These are phyloP conservation scores for Stipa capillata DNA, from an alignment of 176 grass and related monocot species.

Conservation along the genomic window DNA sequence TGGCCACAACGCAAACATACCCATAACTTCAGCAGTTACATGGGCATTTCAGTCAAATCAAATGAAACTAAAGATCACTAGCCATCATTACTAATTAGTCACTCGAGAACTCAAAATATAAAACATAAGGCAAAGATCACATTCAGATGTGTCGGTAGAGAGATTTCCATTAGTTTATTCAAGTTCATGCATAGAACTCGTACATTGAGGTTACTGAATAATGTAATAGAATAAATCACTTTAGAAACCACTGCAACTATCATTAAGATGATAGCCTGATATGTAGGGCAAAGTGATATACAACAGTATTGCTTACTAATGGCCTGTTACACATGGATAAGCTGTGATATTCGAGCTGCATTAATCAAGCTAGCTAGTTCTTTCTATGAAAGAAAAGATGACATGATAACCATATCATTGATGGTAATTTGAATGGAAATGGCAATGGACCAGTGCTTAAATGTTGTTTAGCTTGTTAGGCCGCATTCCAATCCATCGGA, in stretches of 20 bases:
- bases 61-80: background rate
- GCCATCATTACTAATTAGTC: background rate
- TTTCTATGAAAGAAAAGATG: background rate
- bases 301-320: background rate
- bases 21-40: background rate
- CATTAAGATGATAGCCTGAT: background rate
- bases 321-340: background rate
- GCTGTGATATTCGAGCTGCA: background rate
- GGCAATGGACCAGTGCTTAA: background rate
- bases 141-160: background rate
- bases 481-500: too few species aligned
- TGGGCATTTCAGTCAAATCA: background rate
- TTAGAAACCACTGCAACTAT: background rate
- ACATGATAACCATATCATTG: background rate
- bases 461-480: background rate
- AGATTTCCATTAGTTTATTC: background rate
- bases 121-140: background rate
- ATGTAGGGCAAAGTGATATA: background rate
- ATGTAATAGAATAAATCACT: too few species aligned
- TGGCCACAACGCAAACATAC: background rate
- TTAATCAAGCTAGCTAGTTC: background rate
- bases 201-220: background rate
- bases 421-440: background rate
- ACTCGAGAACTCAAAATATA: background rate
- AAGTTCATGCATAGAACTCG: background rate